Conservation (phyloP, 2,329 filamentous ascomycete genomes). For the Arachnopeziza araneosa region DNA sequence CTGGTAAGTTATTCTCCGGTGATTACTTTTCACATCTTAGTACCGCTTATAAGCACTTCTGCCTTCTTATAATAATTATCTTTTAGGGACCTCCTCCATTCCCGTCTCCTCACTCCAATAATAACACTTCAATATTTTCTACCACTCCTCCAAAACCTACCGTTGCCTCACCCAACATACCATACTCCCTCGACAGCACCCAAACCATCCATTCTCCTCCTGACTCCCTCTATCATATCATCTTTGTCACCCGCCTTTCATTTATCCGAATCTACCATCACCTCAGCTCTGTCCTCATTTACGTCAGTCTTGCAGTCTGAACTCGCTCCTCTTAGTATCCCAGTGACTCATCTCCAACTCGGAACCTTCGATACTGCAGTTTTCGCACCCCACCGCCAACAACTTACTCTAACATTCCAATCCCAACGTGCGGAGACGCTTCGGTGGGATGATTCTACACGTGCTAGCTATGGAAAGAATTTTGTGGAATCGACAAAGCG, state of each 20-base stretch:
- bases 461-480: slow-evolving; percentile 57
- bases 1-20: slow-evolving; percentile 47
- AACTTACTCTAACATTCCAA: slow-evolving; percentile 29
- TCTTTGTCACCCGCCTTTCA: slow-evolving; percentile 75
- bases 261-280: slow-evolving; percentile 79
- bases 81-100: slow-evolving; percentile 70
- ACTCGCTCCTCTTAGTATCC: slow-evolving; percentile 67
- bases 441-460: slow-evolving; percentile 57
- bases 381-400: slow-evolving; percentile 45
- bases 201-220: slow-evolving; percentile 65
- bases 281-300: slow-evolving; percentile 81
- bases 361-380: slow-evolving; percentile 83
- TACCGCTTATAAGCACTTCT: no score
- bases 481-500: slow-evolving; percentile 31
- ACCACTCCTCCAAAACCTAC: slow-evolving; percentile 61
- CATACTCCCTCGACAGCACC: slow-evolving; percentile 37
- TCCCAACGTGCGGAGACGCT: slow-evolving; percentile 50
- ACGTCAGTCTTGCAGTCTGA: slow-evolving; percentile 75
- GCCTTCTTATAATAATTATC: no score
- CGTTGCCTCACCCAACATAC: slow-evolving; percentile 32
- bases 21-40: no score
- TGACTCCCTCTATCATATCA: slow-evolving; percentile 77
- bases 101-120: slow-evolving; percentile 84
- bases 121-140: slow-evolving; percentile 85
- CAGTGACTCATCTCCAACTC: slow-evolving; percentile 82